Evolutionary conservation across 495 filamentous ascomycete genomes (phyloP).

Genomic region (Cenococcum geophilum): DNA sequence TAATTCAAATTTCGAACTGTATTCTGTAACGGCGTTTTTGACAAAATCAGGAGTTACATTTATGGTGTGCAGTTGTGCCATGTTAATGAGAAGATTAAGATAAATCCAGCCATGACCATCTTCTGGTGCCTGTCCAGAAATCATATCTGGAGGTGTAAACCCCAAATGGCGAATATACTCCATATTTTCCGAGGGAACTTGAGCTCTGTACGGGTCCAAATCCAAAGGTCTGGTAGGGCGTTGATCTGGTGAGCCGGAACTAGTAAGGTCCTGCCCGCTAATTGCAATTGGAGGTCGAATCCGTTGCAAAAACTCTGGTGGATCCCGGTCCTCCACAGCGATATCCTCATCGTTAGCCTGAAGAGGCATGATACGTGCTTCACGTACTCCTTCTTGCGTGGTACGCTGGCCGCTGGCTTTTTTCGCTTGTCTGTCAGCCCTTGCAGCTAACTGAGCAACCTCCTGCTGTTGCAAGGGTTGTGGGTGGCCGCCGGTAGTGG

Average conservation of each 20-base stretch:
- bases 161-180: slow-evolving; percentile 68
- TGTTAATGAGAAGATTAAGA: slow-evolving; percentile 71
- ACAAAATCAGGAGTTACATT: slow-evolving; percentile 71
- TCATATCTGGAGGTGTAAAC: slow-evolving; percentile 51
- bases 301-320: not conserved
- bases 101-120: slow-evolving; percentile 65
- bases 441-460: slow-evolving; percentile 50
- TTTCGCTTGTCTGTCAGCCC: slow-evolving; percentile 35
- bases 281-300: not conserved
- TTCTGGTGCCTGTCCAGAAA: slow-evolving; percentile 40
- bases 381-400: slow-evolving; percentile 42
- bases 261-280: slow-evolving; percentile 16
- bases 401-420: slow-evolving; percentile 35
- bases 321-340: not conserved
- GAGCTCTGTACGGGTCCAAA: slow-evolving; percentile 60
- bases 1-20: slow-evolving; percentile 64
- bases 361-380: slow-evolving; percentile 44
- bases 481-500: slow-evolving; percentile 39
- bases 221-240: slow-evolving; percentile 66
- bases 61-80: slow-evolving; percentile 73
- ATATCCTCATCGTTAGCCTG: slow-evolving; percentile 17
- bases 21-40: slow-evolving; percentile 56
- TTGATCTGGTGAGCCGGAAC: slow-evolving; percentile 46
- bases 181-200: slow-evolving; percentile 65
- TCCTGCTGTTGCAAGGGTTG: slow-evolving; percentile 51